Conservation (phyloP, 768 basidiomycete genomes). For the Crassisporium funariophilum region DNA sequence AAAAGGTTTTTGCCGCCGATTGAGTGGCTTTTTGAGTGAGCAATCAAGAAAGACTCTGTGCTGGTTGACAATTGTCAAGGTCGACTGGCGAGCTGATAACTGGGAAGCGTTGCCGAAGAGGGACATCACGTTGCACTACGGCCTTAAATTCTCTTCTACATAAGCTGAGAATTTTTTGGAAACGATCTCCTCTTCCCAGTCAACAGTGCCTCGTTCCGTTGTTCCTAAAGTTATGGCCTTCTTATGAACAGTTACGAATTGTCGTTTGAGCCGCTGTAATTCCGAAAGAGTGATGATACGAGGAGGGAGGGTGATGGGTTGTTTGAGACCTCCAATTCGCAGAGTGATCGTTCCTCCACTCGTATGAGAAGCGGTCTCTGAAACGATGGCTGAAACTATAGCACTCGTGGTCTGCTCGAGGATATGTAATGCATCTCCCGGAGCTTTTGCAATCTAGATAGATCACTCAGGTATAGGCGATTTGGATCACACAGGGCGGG, state of each 20-base stretch:
- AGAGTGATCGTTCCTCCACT: slow-evolving; percentile 56
- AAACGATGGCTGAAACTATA: slow-evolving; percentile 73
- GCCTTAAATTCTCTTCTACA: slow-evolving; percentile 68
- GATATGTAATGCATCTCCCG: slow-evolving; percentile 82
- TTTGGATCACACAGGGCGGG: too few species aligned
- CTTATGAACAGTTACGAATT: slow-evolving; percentile 89
- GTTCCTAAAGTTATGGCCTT: slow-evolving; percentile 85
- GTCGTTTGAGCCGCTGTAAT: slow-evolving; percentile 86
- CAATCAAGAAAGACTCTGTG: too few species aligned
- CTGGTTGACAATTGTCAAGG: too few species aligned
- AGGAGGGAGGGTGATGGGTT: slow-evolving; percentile 63
- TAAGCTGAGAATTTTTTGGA: slow-evolving; percentile 71
- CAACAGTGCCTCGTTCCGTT: slow-evolving; percentile 73
- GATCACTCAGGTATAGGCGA: too few species aligned
- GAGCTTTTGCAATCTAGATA: slow-evolving; percentile 75
- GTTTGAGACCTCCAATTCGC: slow-evolving; percentile 41
- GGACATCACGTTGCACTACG: background rate
- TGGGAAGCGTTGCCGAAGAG: background rate
- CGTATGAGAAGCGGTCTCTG: slow-evolving; percentile 42
- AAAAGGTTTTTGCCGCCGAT: too few species aligned
- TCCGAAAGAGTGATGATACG: slow-evolving; percentile 82
- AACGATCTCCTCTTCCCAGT: slow-evolving; percentile 76
- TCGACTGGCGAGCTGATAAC: background rate
- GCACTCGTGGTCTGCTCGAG: slow-evolving; percentile 78
- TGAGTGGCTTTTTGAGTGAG: too few species aligned